phyloP scores from a whole-genome alignment of 2,329 filamentous ascomycete genomes.

The Penicillium verrucosum region DNA sequence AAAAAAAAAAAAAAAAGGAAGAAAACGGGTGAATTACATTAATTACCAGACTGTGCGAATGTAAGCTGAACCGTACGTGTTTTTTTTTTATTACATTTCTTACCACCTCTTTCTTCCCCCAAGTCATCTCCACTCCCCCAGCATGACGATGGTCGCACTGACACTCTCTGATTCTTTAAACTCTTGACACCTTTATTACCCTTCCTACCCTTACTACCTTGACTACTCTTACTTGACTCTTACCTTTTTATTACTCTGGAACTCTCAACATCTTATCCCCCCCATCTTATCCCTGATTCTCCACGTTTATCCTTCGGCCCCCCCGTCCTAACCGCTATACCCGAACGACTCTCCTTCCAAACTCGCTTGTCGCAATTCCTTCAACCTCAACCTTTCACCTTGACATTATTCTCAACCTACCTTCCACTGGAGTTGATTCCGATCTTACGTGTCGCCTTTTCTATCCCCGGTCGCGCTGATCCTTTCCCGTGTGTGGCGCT shows the following conservation, averaged over 20 bases:
- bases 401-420: not conserved
- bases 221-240: not conserved
- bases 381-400: not conserved
- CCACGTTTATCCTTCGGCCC: not conserved
- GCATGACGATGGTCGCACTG: conserved; percentile 32
- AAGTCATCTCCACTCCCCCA: conserved; percentile 31
- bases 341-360: conserved; percentile 4
- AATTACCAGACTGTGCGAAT: conserved; percentile 12
- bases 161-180: conserved; percentile 7
- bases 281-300: not conserved
- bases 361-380: conserved; percentile 9
- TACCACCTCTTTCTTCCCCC: conserved; percentile 13
- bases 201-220: not conserved
- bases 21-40: not conserved
- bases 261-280: not conserved
- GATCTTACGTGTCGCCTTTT: not conserved
- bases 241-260: not conserved
- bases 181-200: not conserved
- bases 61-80: conserved; percentile 17
- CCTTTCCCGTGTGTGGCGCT: conserved; percentile 14
- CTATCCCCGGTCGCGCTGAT: not conserved
- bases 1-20: not conserved
- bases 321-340: not conserved
- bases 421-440: not conserved
- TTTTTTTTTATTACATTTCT: conserved; percentile 19